Evolutionary conservation across 2,329 filamentous ascomycete genomes (phyloP), one percentile per base, ranked within the genome.

Genomic region (Colletotrichum falcatum): DNA sequence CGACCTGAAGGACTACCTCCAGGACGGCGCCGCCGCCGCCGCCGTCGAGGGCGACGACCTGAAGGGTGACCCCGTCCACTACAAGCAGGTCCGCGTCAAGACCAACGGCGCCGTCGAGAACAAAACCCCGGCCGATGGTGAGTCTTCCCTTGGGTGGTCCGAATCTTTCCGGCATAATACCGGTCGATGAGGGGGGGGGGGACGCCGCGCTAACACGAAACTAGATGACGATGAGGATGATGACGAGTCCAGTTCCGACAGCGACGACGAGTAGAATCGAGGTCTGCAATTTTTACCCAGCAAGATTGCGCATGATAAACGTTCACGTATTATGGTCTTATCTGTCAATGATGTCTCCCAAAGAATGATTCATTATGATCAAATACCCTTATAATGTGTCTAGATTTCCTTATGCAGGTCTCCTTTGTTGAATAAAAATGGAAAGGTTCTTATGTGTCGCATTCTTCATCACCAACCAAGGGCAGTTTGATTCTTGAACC

Each of bases 321-420:
- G 51, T 53, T 70, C 46, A 70, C 53, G 67, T 65, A 53, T 49
- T 63, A 46, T 58, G 60, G 46, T 61, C 51, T 66, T 59, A 44
- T 61, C 44, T 51, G n/a, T n/a, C n/a, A n/a, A 61, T 58, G 67
- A 66, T 62, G 63, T 61, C 44, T 62, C 58, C 54, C n/a, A n/a
- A 20, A 61, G 51, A 33, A 70, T 58, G 67, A 66, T 70, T 59
- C 56, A 66, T 51, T 66, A 70, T 56, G 67, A 70, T 39, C 49
- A 64, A 62, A 70, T 70, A 70, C 67, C 67, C 67, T 49, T 66
- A 61, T 64, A 70, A 61, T 70, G 62, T 70, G 33, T 51, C 56
- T 66, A 70, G 67, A 61, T 70, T 28, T 58, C 49, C 61, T 66
- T 48, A 11, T 48, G 23, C 18, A 23, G 7, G 5, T 60, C 20